Percentiles rank a stretch among this genome's conserved stretches.
Conservation (phyloP, 768 basidiomycete species). For the Mycena haematopus region DNA sequence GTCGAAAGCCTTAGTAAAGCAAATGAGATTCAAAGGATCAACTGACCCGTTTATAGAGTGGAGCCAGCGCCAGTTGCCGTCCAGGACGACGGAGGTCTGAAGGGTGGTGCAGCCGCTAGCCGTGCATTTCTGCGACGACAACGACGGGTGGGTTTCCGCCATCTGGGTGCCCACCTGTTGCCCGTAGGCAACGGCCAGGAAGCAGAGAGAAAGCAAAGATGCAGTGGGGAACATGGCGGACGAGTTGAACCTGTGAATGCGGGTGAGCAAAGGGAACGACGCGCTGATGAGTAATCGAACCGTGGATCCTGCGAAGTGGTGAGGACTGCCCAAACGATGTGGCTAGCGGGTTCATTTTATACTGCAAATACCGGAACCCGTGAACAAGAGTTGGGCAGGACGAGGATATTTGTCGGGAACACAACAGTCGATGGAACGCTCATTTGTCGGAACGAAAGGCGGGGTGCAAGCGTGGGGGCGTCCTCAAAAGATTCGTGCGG, state of each 20-base stretch:
- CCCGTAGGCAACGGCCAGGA: conserved; percentile 50
- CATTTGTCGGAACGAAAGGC: conserved; percentile 17
- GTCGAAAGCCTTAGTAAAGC: no score
- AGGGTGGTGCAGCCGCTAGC: conserved; percentile 49
- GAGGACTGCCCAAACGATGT: conserved; percentile 12
- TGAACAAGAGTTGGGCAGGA: conserved; percentile 4
- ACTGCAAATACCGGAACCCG: background rate
- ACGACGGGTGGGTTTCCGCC: conserved; percentile 56
- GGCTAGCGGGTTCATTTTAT: conserved; percentile 11
- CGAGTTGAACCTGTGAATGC: background rate
- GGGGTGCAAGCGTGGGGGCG: background rate
- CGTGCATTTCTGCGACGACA: conserved; percentile 56
- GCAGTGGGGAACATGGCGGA: conserved; percentile 45
- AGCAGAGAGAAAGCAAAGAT: conserved; percentile 47
- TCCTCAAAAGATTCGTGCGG: conserved; percentile 2
- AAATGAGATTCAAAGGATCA: no score
- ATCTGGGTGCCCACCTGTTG: conserved; percentile 58
- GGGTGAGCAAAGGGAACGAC: background rate
- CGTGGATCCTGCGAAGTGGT: conserved; percentile 15
- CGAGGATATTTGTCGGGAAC: conserved; percentile 19
- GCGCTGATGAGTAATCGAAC: background rate
- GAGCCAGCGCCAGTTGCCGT: conserved; percentile 62
- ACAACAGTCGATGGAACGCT: conserved; percentile 1
- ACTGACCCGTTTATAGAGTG: conserved; percentile 41
- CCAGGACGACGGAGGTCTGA: conserved; percentile 50